These are phyloP conservation scores for Suhomyces coccinellae DNA, from an alignment of 1,139 yeast genomes.

Conservation along the genomic window DNA sequence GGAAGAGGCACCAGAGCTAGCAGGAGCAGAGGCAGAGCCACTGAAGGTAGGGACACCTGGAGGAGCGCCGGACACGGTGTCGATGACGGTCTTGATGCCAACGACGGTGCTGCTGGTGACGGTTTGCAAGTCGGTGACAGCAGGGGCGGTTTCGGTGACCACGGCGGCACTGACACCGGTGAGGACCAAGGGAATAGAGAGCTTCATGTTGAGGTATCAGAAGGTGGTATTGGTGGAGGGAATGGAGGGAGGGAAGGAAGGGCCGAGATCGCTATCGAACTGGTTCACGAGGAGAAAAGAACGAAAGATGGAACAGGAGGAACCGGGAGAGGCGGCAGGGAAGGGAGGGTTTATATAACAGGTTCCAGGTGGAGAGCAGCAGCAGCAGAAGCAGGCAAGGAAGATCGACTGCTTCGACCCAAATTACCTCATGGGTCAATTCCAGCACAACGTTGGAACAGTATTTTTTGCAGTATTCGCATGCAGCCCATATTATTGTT, in stretches of 20 bases:
- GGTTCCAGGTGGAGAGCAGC: too few species aligned
- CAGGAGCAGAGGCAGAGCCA: constrained; percentile 8
- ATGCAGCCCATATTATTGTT: neutral
- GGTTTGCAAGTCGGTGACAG: constrained; percentile 27
- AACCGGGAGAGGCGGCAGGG: neutral
- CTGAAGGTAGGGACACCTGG: constrained; percentile 11
- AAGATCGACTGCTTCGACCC: too few species aligned
- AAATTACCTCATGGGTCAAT: too few species aligned
- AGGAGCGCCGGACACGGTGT: constrained; percentile 16
- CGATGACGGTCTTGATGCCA: constrained; percentile 11
- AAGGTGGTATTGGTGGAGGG: neutral
- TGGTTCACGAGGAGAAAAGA: neutral
- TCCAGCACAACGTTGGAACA: too few species aligned
- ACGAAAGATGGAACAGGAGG: neutral
- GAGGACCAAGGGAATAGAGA: constrained; percentile 15
- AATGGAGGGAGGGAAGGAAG: neutral
- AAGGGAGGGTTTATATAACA: neutral
- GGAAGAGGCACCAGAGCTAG: constrained; percentile 2
- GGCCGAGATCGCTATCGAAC: neutral
- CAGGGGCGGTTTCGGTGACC: constrained; percentile 28
- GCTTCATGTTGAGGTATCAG: constrained; percentile 2
- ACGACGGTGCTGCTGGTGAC: constrained; percentile 22
- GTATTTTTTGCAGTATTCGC: neutral
- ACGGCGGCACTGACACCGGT: constrained; percentile 12
- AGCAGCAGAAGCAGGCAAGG: too few species aligned